Evolutionary conservation across 305 asterid genomes (phyloP).

Genomic region (Fraxinus albicans): DNA sequence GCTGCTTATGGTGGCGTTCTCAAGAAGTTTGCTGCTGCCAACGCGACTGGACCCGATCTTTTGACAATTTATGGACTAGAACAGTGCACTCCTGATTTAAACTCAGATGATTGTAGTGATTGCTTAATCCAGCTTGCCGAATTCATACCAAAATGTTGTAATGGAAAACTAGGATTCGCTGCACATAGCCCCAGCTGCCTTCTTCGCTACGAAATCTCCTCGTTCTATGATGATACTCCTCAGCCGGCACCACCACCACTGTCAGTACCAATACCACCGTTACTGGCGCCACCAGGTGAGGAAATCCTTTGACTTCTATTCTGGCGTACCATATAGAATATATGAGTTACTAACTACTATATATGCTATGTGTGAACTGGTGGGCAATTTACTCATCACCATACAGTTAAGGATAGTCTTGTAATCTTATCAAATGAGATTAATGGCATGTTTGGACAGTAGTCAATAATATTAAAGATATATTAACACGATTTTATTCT

Average conservation of each 20-base stretch:
- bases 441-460: too few relatives aligned
- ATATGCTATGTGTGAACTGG: too few relatives aligned
- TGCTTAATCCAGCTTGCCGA: not conserved
- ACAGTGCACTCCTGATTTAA: not conserved
- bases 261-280: too few relatives aligned
- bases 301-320: not conserved
- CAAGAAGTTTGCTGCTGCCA: not conserved
- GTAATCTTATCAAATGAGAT: too few relatives aligned
- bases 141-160: not conserved
- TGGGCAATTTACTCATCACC: too few relatives aligned
- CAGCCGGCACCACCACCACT: not conserved
- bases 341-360: too few relatives aligned
- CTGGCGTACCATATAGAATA: too few relatives aligned
- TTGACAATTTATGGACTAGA: not conserved
- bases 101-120: not conserved
- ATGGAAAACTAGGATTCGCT: not conserved
- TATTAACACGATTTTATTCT: not conserved
- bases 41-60: not conserved
- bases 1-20: not conserved
- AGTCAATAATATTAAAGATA: too few relatives aligned
- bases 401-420: too few relatives aligned
- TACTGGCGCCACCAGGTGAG: not conserved
- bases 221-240: not conserved
- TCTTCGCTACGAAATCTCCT: not conserved
- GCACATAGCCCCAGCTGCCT: not conserved